Conservation (phyloP, 192 early-diverging fungal genomes). For the Umbelopsis ramanniana region DNA sequence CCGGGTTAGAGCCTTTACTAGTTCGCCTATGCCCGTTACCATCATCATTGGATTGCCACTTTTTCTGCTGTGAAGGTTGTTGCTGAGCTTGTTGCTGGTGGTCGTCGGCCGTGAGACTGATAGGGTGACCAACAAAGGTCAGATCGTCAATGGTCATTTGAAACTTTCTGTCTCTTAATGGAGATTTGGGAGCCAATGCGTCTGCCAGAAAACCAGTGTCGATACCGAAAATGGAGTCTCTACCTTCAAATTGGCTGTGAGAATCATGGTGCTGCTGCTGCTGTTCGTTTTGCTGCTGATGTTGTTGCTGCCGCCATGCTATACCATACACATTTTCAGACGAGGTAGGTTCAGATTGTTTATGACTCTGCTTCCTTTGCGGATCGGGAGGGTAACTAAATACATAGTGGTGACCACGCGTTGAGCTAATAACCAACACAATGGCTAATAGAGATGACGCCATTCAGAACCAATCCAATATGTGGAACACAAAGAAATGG, state of each 20-base stretch:
- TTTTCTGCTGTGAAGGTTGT: background rate
- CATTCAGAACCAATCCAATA: background rate
- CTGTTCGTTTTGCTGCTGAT: too few species aligned
- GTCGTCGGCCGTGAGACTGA: slow-evolving; percentile 65
- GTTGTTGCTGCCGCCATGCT: background rate
- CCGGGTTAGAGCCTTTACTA: slow-evolving; percentile 23
- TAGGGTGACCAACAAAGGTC: slow-evolving; percentile 82
- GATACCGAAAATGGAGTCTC: slow-evolving; percentile 64
- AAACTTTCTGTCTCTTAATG: slow-evolving; percentile 82
- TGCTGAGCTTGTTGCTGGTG: slow-evolving; percentile 25
- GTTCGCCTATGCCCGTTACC: background rate
- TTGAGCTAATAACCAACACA: slow-evolving; percentile 69
- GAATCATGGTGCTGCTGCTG: background rate
- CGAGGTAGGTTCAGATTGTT: slow-evolving; percentile 8
- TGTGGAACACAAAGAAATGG: background rate
- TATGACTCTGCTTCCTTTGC: slow-evolving; percentile 26
- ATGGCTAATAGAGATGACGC: slow-evolving; percentile 54
- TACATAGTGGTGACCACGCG: slow-evolving; percentile 73
- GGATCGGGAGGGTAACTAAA: slow-evolving; percentile 71
- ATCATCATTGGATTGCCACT: slow-evolving; percentile 33
- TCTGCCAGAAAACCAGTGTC: slow-evolving; percentile 79
- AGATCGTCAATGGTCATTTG: slow-evolving; percentile 86
- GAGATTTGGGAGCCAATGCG: slow-evolving; percentile 83
- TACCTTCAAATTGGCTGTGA: slow-evolving; percentile 15
- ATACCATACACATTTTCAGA: slow-evolving; percentile 21